Base-by-base conservation (phyloP, 164 flowering plant species). In the Warburgia ugandensis region DNA sequence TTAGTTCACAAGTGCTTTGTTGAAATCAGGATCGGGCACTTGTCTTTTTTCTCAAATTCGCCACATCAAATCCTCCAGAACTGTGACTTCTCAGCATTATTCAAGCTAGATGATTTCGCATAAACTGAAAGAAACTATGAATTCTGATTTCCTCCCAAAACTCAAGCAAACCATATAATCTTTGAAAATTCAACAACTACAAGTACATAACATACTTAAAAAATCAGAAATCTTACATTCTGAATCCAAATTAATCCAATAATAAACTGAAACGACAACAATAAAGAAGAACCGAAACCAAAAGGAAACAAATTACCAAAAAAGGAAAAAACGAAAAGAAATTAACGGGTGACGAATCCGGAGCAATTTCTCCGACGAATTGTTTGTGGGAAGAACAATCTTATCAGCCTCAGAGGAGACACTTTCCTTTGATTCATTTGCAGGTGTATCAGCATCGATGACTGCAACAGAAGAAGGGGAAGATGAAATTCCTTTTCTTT, bases 331-430 rank as follows among this genome's bases (percentile, higher is more conserved):
- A n/a, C n/a, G 29, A n/a, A 7, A 16, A 13, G 30, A 9, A 4
- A 54, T 45, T 68, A 85, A 94, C 47, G 97, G 77, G 62, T 86
- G 95, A 36, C 97, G 86, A 64, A 86, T 79, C 20, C 77, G 61
- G 50, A 90, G 70, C 50, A 90, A 83, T 19, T 38, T 56, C 58
- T 73, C 74, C 1, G 95, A 86, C 1, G 94, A 80, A 0, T 76
- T 76, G 39, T 84, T 84, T n/a, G 95, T 82, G 25, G 97, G 97
- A 54, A 90, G 83, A 23, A 69, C 63, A n/a, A 85, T 47, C 52
- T 41, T 76, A 29, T 70, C 62, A 1, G 21, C 54, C 12, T 17
- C 54, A 2, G 16, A 13, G 42, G 43, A 9, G 16, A 14, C 32
- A 21, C 13, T 9, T 21, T 30, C 14, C 51, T 27, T 25, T 9